Base-by-base conservation (phyloP, 345 rosid genomes). In the Hirschfeldia incana region DNA sequence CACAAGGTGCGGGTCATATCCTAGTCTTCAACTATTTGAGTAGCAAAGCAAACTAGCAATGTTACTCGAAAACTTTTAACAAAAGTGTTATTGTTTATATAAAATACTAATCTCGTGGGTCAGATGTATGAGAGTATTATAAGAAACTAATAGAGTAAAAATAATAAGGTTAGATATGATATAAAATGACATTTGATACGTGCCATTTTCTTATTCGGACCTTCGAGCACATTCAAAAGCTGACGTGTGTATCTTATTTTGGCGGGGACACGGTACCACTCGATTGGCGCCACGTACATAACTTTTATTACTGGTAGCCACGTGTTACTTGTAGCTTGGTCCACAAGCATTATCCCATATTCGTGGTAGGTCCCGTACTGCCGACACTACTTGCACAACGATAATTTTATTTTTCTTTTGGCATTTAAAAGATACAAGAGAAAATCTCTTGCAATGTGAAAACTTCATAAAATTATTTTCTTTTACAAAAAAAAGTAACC, bases 301-400 rank as follows among this genome's bases (percentile, higher is more conserved):
- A 15, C 13, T 21, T 32, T 34, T 33, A 55, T 3, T 49, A 46
- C 4, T 4, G 1, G 2, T 8, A 9, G 64, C 67, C 78, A 79
- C 78, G 82, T 79, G 70, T 61, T 71, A 60, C 7, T 1, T 4
- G 1, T 3, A 55, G 46, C 65, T 71, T 70, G 75, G 62, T 65
- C 33, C 64, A 66, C 51, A 66, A 72, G 57, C 77, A 36, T 62
- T 73, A 79, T 73, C 70, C 55, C 59, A 11, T 15, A 6, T 42
- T 46, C 17, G 78, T 79, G 82, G 75, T 30, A 49, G 78, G 75
- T 68, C 70, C 75, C 28, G 21, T 32, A 1, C 32, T 78, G 77
- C 82, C 82, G 81, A 78, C 81, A 59, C 82, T 46, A 32, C 62
- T 63, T 32, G 29, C 51, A 66, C 73, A 6, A 32, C n/a, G 36